Evolutionary conservation across 768 basidiomycete species (phyloP).

Genomic region (Hericium rajendrae): DNA sequence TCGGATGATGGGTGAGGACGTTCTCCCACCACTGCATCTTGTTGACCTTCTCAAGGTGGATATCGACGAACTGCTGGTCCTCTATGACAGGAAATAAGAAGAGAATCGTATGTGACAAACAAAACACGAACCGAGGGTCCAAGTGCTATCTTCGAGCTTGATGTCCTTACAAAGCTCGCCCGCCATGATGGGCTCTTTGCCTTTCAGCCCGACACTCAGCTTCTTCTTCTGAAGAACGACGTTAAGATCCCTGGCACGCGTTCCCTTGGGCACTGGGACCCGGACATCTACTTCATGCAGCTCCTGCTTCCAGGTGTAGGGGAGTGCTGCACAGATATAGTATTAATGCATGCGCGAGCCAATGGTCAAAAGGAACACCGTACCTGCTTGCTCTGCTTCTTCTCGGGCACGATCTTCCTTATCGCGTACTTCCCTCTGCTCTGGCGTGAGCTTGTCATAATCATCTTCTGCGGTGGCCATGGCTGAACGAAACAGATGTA

Average conservation of each 20-base stretch:
- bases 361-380: slow-evolving; percentile 16
- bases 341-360: too few species aligned
- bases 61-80: slow-evolving; percentile 60
- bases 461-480: slow-evolving; percentile 28
- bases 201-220: slow-evolving; percentile 78
- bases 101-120: not conserved
- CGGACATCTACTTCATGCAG: slow-evolving; percentile 78
- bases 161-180: slow-evolving; percentile 91
- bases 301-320: slow-evolving; percentile 88
- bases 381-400: slow-evolving; percentile 76
- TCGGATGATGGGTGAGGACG: slow-evolving; percentile 88
- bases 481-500: not conserved
- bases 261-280: slow-evolving; percentile 81
- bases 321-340: slow-evolving; percentile 47
- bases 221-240: slow-evolving; percentile 75
- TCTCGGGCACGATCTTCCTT: slow-evolving; percentile 61
- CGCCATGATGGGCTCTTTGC: slow-evolving; percentile 73
- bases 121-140: slow-evolving; percentile 60
- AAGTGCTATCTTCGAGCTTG: slow-evolving; percentile 93
- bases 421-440: slow-evolving; percentile 69
- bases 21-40: slow-evolving; percentile 97
- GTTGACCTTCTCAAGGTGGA: slow-evolving; percentile 84
- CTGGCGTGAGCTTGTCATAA: slow-evolving; percentile 67
- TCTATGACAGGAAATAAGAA: slow-evolving; percentile 33
- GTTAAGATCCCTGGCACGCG: slow-evolving; percentile 64